Percentiles rank a stretch among this genome's conserved stretches.
Evolutionary conservation across 2,329 filamentous ascomycete species (phyloP).

Genomic region (Zasmidium cellare): DNA sequence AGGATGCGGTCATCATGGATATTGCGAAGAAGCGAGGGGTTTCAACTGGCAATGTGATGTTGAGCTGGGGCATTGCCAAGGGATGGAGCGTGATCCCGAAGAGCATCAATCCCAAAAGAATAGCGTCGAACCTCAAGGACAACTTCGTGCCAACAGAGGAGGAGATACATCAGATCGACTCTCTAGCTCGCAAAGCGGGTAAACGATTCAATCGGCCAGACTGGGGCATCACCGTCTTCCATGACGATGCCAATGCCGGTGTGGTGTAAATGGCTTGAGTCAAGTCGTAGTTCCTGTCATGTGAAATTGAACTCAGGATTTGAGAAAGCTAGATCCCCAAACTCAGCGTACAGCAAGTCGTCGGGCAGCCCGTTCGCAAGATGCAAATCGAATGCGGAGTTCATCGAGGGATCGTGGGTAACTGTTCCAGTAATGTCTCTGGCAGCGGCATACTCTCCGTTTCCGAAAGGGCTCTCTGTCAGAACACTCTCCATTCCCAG

Average conservation of each 20-base stretch:
- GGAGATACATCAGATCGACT: conserved; percentile 22
- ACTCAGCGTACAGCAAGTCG: conserved; percentile 13
- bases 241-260: conserved; percentile 33
- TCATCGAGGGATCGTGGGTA: neutral
- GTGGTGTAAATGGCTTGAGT: conserved; percentile 3
- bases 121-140: conserved; percentile 16
- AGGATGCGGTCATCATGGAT: conserved; percentile 10
- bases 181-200: conserved; percentile 38
- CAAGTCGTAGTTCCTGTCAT: no score
- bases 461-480: conserved; percentile 22
- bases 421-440: neutral
- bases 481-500: conserved; percentile 13
- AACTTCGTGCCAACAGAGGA: conserved; percentile 13
- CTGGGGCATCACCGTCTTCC: conserved; percentile 49
- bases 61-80: conserved; percentile 38
- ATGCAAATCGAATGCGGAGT: conserved; percentile 4
- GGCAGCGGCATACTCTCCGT: neutral
- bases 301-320: conserved; percentile 3
- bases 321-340: conserved; percentile 10
- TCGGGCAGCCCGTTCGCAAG: conserved; percentile 8
- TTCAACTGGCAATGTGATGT: conserved; percentile 34
- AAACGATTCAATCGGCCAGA: conserved; percentile 47
- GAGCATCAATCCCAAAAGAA: conserved; percentile 25
- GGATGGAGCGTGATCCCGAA: conserved; percentile 40
- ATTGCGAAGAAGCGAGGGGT: conserved; percentile 16